phyloP scores from a whole-genome alignment of 2,329 filamentous ascomycete genomes.

The Dothideomycetidae sp. region DNA sequence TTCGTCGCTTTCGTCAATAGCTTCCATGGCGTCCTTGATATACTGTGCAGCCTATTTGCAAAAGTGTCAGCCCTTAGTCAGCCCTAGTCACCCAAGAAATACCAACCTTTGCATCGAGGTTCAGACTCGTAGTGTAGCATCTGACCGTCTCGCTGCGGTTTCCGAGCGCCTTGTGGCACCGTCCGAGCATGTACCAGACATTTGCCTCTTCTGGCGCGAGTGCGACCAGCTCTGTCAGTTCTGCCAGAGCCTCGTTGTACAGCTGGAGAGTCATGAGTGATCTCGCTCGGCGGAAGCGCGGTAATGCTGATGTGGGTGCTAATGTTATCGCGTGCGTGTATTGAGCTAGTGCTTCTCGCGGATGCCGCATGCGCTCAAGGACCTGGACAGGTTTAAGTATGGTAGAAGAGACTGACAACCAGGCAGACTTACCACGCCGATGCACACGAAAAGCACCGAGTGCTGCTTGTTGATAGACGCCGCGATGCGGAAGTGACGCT shows the following conservation, averaged over 20 bases:
- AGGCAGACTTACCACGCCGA: conserved; percentile 52
- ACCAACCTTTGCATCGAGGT: conserved; percentile 86
- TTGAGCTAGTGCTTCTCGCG: conserved; percentile 60
- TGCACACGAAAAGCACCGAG: conserved; percentile 79
- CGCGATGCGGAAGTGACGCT: conserved; percentile 80
- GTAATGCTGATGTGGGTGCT: conserved; percentile 65
- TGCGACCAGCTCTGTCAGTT: conserved; percentile 79
- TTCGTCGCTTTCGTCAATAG: conserved; percentile 60
- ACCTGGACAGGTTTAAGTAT: conserved; percentile 20
- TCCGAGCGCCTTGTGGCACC: conserved; percentile 47
- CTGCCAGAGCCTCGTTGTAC: conserved; percentile 58
- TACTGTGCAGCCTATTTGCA: conserved; percentile 63
- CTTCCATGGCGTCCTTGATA: conserved; percentile 95
- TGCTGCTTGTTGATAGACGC: conserved; percentile 87
- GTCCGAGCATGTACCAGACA: conserved; percentile 87
- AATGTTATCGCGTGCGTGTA: conserved; percentile 73
- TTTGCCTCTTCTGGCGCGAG: conserved; percentile 88
- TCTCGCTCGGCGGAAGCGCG: conserved; percentile 84
- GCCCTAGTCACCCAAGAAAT: not conserved
- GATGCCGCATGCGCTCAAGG: conserved; percentile 76
- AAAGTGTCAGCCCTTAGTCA: conserved; percentile 14
- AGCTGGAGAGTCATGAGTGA: conserved; percentile 63
- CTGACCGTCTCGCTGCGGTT: conserved; percentile 64
- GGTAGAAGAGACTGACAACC: not conserved
- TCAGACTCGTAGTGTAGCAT: conserved; percentile 88